Percentiles rank a stretch among this genome's conserved stretches.
Conservation (phyloP, 352 stramenopile genomes). For the Phytophthora gonapodyides region DNA sequence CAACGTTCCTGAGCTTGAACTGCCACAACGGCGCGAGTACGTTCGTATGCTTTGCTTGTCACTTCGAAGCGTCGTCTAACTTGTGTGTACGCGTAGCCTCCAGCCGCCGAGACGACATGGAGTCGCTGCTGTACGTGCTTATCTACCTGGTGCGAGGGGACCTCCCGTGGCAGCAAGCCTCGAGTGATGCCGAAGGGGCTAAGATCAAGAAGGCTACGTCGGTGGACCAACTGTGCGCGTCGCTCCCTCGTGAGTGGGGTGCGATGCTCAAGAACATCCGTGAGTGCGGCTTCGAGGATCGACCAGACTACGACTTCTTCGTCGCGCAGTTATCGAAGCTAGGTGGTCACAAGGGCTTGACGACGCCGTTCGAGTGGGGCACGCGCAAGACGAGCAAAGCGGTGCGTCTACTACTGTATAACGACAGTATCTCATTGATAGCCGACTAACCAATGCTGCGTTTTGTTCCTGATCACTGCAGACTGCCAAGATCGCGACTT, state of each 20-base stretch:
- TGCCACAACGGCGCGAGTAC: conserved; percentile 85
- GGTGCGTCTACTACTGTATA: conserved; percentile 15
- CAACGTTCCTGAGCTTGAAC: conserved; percentile 91
- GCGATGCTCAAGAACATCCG: conserved; percentile 66
- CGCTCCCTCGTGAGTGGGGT: conserved; percentile 56
- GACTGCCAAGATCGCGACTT: conserved; percentile 16
- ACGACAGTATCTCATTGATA: neutral
- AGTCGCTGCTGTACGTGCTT: conserved; percentile 91
- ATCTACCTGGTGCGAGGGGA: conserved; percentile 86
- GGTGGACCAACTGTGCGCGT: conserved; percentile 58
- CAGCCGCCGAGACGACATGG: conserved; percentile 91
- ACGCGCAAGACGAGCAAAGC: conserved; percentile 28
- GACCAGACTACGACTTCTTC: conserved; percentile 81
- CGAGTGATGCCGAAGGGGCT: conserved; percentile 69
- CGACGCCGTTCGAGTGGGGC: conserved; percentile 55
- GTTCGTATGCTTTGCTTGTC: conserved; percentile 21
- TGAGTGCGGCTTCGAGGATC: conserved; percentile 67
- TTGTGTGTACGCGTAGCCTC: conserved; percentile 43
- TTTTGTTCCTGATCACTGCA: conserved; percentile 5
- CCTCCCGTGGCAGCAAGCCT: conserved; percentile 68
- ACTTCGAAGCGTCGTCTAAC: conserved; percentile 1
- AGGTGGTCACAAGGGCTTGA: conserved; percentile 43
- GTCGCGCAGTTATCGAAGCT: conserved; percentile 55
- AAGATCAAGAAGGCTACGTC: conserved; percentile 68
- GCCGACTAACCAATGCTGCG: neutral